phyloP scores from a whole-genome alignment of 495 filamentous ascomycete species.

The Amniculicola lignicola region DNA sequence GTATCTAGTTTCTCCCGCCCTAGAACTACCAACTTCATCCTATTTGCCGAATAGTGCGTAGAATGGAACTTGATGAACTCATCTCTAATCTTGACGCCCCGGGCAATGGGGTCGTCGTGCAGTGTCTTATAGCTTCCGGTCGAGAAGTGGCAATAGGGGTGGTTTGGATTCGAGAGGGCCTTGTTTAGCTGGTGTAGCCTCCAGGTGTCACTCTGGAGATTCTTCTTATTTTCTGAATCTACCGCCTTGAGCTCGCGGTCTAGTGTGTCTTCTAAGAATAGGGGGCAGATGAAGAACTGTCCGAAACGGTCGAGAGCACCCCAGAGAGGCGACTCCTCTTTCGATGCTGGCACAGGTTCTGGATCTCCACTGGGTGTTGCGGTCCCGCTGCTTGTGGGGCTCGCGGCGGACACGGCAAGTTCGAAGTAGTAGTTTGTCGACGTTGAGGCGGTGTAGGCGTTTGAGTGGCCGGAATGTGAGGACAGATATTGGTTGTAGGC shows the following conservation, averaged over 20 bases:
- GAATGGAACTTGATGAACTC: constrained; percentile 94
- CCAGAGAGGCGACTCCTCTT: constrained; percentile 64
- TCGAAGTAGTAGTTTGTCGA: constrained; percentile 99
- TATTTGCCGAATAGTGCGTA: constrained; percentile 89
- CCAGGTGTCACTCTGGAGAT: constrained; percentile 94
- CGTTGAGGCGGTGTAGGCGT: constrained; percentile 89
- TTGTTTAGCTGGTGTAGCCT: constrained; percentile 89
- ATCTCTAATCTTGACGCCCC: constrained; percentile 82
- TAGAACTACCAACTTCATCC: constrained; percentile 91
- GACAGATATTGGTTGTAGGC: constrained; percentile 92
- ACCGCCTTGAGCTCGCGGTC: constrained; percentile 91
- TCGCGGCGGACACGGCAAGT: constrained; percentile 63
- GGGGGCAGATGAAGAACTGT: constrained; percentile 91
- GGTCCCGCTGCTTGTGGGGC: constrained; percentile 28
- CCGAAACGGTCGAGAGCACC: constrained; percentile 94
- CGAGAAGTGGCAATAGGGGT: constrained; percentile 95
- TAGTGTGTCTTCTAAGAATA: constrained; percentile 85
- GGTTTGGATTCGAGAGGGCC: constrained; percentile 79
- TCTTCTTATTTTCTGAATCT: constrained; percentile 99
- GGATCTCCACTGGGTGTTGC: neutral
- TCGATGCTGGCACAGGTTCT: constrained; percentile 5
- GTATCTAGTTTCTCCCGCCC: constrained; percentile 86
- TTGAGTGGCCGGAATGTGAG: constrained; percentile 82
- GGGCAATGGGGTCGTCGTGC: constrained; percentile 75
- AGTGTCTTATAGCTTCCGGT: constrained; percentile 90